A percentile compares a stretch with the other conserved stretches of the same genome.
These are phyloP conservation scores for Neonectria neomacrospora DNA, from an alignment of 2,329 filamentous ascomycete species.

Conservation along the genomic window DNA sequence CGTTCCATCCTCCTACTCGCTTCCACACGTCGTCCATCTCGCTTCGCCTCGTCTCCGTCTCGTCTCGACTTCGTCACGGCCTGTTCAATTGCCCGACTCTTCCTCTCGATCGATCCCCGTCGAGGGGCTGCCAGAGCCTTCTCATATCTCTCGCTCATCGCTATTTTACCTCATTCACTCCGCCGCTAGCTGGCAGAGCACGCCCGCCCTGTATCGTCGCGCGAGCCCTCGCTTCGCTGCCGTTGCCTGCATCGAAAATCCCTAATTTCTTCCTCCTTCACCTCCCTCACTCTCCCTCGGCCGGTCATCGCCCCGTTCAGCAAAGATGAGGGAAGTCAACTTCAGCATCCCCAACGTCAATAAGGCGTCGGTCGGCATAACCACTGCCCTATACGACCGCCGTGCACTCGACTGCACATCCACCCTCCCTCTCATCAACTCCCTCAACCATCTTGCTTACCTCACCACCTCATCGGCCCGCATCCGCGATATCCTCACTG, in stretches of 20 bases:
- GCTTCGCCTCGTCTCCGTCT: conserved; percentile 19
- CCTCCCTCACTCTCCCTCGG: conserved; percentile 27
- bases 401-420: conserved; percentile 98
- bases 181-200: conserved; percentile 10
- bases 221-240: conserved; percentile 24
- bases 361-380: conserved; percentile 99
- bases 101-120: conserved; percentile 29
- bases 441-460: conserved; percentile 97
- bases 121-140: conserved; percentile 32
- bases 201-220: conserved; percentile 12
- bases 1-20: conserved; percentile 9
- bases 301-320: conserved; percentile 36
- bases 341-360: conserved; percentile 99
- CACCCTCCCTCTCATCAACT: conserved; percentile 97
- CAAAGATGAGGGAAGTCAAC: conserved; percentile 98
- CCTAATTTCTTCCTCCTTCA: conserved; percentile 18
- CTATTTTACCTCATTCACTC: conserved; percentile 4
- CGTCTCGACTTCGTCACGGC: conserved; percentile 11
- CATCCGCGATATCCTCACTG: conserved; percentile 96
- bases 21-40: conserved; percentile 11
- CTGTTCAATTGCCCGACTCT: conserved; percentile 24
- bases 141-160: conserved; percentile 18
- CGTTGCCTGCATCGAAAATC: conserved; percentile 27
- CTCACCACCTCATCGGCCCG: conserved; percentile 97
- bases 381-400: conserved; percentile 96